Evolutionary conservation across 257 asterid genomes (phyloP), one percentile per base, ranked within the genome.

Genomic region (Primulina eburnea): DNA sequence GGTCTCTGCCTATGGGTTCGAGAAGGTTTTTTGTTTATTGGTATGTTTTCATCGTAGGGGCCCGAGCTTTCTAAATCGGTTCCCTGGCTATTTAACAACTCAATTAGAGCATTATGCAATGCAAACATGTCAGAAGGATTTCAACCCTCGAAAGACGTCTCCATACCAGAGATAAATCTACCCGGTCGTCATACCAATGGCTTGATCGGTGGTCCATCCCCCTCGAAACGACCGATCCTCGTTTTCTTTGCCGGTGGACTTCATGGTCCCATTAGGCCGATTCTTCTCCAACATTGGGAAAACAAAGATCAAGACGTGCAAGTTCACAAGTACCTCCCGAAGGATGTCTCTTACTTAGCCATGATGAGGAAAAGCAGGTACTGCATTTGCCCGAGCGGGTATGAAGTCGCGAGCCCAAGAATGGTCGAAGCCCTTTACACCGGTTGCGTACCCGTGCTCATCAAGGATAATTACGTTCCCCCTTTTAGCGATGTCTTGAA

Each of bases 371-470:
- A 82, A 76, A 87, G 93, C 77, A 82, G 57, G 85, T 91, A 67
- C 35, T 91, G 97, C 82, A 78, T 91, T 30, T 91, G 97, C 60
- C 96, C 97, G 0, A 91, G 96, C 18, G 94, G 96, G 4, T 88
- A 88, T 3, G 96, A 90, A 59, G 96, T 88, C 0, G 97, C 96
- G 0, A 90, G 96, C 74, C 97, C 96, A 3, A 82, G 96, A 37
- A 88, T 86, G 96, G 97, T 85, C 53, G 96, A 89, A 37, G 90
- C 89, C 18, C 73, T 89, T 2, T 89, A 90, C 85, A 80, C 86
- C 0, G 96, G 96, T 0, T 87, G 96, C 43, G 92, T 89, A 0
- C 97, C 96, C 1, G 89, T 87, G 61, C 87, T 89, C 0, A 73
- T 87, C 0, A 89, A 89, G 62, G 95, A 88, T 21, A 81, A 79